Percentiles rank a stretch among this genome's conserved stretches.
These are phyloP conservation scores for Boletus nobilissimus DNA, from an alignment of 1,284 basidiomycete genomes.

Conservation along the genomic window DNA sequence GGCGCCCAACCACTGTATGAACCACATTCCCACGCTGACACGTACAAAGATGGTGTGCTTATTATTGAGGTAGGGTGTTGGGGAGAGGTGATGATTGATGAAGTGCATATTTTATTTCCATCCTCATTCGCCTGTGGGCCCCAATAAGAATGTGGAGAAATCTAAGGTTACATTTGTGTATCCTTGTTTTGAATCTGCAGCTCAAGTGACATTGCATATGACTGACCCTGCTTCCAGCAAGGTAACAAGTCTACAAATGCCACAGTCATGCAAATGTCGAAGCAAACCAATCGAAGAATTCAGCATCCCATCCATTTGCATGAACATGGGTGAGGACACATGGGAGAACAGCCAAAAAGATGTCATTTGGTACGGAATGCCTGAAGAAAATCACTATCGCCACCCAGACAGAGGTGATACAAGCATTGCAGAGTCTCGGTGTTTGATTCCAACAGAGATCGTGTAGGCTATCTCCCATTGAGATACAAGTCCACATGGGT, in stretches of 20 bases:
- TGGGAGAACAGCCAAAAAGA: neutral
- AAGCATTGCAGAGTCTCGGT: neutral
- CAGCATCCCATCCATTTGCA: neutral
- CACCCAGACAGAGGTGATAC: neutral
- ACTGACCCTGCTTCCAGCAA: no score
- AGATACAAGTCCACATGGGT: neutral
- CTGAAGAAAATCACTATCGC: neutral
- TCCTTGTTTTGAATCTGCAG: no score
- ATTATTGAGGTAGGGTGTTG: conserved; percentile 91
- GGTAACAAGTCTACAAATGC: no score
- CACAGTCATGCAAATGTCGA: neutral
- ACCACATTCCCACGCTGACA: conserved; percentile 84
- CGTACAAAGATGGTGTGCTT: conserved; percentile 97
- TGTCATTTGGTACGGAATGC: neutral
- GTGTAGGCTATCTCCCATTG: neutral
- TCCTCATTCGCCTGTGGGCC: no score
- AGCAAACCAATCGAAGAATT: neutral
- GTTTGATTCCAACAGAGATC: neutral
- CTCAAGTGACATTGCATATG: no score
- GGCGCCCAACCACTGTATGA: no score
- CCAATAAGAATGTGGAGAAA: no score
- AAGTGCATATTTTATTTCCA: no score
- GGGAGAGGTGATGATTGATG: no score
- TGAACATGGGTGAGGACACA: neutral
- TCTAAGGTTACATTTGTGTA: no score